Conservation (phyloP, 2,329 filamentous ascomycete genomes). For the Pseudocercospora crystallina region DNA sequence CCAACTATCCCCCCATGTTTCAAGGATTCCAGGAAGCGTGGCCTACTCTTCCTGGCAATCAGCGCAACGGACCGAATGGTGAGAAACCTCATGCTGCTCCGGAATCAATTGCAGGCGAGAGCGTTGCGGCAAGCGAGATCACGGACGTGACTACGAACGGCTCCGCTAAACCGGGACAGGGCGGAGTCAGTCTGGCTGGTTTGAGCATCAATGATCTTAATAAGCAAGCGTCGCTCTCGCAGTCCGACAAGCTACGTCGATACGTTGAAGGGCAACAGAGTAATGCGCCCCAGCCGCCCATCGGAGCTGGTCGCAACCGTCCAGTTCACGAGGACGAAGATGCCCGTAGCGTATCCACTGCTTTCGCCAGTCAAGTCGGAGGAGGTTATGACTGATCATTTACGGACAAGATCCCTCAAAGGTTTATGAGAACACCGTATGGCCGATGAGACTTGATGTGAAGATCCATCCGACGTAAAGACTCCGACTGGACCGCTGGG, state of each 20-base stretch:
- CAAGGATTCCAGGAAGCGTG: conserved; percentile 87
- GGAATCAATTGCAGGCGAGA: conserved; percentile 81
- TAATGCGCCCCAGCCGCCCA: conserved; percentile 55
- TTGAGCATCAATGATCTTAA: conserved; percentile 69
- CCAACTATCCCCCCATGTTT: conserved; percentile 92
- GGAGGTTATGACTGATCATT: conserved; percentile 34
- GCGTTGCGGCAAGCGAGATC: conserved; percentile 84
- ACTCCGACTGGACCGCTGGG: too few relatives aligned
- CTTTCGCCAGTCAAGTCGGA: conserved; percentile 86
- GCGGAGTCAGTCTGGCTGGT: conserved; percentile 86
- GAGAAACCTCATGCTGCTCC: conserved; percentile 28
- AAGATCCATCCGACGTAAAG: too few relatives aligned
- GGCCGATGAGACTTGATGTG: too few relatives aligned
- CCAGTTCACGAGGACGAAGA: conserved; percentile 70
- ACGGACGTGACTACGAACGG: conserved; percentile 80
- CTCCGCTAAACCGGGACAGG: conserved; percentile 53
- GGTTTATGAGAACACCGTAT: too few relatives aligned
- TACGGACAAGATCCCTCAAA: too few relatives aligned
- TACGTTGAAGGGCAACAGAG: conserved; percentile 68
- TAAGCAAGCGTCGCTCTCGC: conserved; percentile 72
- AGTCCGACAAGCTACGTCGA: conserved; percentile 88
- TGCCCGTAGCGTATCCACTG: conserved; percentile 91
- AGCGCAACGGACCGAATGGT: conserved; percentile 60
- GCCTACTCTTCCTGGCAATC: conserved; percentile 73
- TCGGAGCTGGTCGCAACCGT: conserved; percentile 58